Conservation (phyloP, 257 asterid genomes). For the Solanum dulcamara region DNA sequence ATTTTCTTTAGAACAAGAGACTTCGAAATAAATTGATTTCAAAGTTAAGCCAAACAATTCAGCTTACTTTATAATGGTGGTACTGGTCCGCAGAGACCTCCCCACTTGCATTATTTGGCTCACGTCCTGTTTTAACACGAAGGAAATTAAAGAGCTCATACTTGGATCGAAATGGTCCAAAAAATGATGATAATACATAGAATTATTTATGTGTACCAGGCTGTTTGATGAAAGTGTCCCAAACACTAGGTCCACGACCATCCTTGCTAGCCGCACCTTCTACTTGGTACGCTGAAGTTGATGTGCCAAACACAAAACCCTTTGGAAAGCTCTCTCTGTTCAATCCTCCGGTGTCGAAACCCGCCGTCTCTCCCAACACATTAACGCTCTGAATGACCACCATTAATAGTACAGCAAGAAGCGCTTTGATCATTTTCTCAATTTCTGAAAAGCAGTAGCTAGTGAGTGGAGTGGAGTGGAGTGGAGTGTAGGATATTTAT, state of each 20-base stretch:
- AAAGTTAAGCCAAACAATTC: neutral
- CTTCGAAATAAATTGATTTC: no score
- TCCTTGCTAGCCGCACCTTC: constrained; percentile 8
- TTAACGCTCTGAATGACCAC: neutral
- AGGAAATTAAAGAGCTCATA: neutral
- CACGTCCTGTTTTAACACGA: neutral
- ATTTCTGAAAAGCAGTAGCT: neutral
- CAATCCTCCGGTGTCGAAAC: constrained; percentile 2
- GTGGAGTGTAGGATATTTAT: neutral
- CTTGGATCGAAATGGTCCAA: neutral
- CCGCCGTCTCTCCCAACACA: neutral
- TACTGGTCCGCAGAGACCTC: constrained; percentile 11
- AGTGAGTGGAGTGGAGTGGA: neutral
- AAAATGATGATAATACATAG: neutral
- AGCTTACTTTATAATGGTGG: constrained; percentile 5
- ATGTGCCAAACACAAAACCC: constrained; percentile 3
- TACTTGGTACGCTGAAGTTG: constrained; percentile 12
- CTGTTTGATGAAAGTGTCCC: neutral
- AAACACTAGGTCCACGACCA: constrained; percentile 10
- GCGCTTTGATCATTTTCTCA: neutral
- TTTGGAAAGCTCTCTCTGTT: constrained; percentile 3
- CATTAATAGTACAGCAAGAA: neutral
- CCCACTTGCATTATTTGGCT: constrained; percentile 2
- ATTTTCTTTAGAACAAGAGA: no score
- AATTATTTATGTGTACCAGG: neutral